Percentiles rank a stretch among this genome's conserved stretches.
Evolutionary conservation across 176 grass and related monocot species (phyloP).

Genomic region (Panicum miliaceum): DNA sequence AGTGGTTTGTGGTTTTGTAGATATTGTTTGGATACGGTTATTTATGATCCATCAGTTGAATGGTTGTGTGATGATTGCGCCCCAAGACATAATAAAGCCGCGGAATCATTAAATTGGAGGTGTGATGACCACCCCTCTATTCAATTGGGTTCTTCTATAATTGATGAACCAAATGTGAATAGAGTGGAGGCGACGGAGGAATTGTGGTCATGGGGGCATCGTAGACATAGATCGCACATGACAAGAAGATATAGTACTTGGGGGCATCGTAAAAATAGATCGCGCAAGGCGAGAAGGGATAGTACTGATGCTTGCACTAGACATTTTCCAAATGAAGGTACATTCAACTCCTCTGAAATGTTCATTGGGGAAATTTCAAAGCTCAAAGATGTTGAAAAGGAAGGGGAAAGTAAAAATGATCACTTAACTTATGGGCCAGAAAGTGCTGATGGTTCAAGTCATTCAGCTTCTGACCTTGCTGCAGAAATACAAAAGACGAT

Average conservation of each 20-base stretch:
- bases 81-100: not conserved
- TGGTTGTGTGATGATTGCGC: slow-evolving; percentile 40
- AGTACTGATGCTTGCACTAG: not conserved
- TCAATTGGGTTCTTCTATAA: slow-evolving; percentile 13
- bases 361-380: not conserved
- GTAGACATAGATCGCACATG: not conserved
- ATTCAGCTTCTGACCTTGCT: slow-evolving; percentile 25
- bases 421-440: not conserved
- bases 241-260: not conserved
- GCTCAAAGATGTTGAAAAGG: not conserved
- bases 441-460: slow-evolving; percentile 25
- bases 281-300: not conserved
- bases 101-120: slow-evolving; percentile 6
- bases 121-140: not conserved
- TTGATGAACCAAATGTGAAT: slow-evolving; percentile 17
- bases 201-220: not conserved
- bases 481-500: not conserved
- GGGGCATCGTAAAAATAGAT: not conserved
- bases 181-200: not conserved
- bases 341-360: slow-evolving; percentile 19
- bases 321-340: not conserved
- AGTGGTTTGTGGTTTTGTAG: slow-evolving; percentile 47
- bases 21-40: slow-evolving; percentile 38
- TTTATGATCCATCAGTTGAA: slow-evolving; percentile 24
- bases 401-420: slow-evolving; percentile 19